Conservation (phyloP, 345 rosid species). For the Combretum micranthum region DNA sequence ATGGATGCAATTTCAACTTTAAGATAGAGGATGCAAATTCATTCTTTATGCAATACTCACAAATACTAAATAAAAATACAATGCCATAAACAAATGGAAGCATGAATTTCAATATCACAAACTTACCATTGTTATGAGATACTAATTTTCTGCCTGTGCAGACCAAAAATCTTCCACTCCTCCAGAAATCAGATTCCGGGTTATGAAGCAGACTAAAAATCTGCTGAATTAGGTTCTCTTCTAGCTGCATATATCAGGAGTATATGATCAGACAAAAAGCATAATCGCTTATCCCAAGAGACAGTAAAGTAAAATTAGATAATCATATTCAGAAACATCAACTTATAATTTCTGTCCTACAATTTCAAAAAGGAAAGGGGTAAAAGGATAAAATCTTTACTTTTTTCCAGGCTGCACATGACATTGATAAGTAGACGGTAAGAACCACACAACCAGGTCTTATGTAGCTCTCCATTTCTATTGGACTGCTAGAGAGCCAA, state of each 20-base stretch:
- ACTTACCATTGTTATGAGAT: constrained; percentile 67
- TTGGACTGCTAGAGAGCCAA: constrained; percentile 88
- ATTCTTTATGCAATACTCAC: no score
- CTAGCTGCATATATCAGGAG: constrained; percentile 44
- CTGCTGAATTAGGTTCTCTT: constrained; percentile 47
- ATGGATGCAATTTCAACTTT: background rate
- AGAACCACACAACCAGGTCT: constrained; percentile 92
- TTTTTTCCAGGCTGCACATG: constrained; percentile 57
- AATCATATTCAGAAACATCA: no score
- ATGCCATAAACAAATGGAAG: background rate
- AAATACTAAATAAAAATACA: no score
- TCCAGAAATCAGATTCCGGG: constrained; percentile 63
- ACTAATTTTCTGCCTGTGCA: constrained; percentile 61
- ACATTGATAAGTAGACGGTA: constrained; percentile 71
- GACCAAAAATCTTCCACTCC: constrained; percentile 58
- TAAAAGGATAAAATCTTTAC: constrained; percentile 39
- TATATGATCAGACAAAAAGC: constrained; percentile 17
- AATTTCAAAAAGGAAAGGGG: background rate
- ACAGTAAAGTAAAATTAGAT: no score
- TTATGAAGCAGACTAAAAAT: constrained; percentile 48
- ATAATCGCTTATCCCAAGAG: no score
- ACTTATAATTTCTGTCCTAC: background rate
- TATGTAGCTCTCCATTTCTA: constrained; percentile 95
- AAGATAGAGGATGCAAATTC: background rate
- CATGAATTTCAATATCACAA: background rate